These are phyloP conservation scores for Omphalea diandra DNA, from an alignment of 441 rosid species.

Conservation along the genomic window DNA sequence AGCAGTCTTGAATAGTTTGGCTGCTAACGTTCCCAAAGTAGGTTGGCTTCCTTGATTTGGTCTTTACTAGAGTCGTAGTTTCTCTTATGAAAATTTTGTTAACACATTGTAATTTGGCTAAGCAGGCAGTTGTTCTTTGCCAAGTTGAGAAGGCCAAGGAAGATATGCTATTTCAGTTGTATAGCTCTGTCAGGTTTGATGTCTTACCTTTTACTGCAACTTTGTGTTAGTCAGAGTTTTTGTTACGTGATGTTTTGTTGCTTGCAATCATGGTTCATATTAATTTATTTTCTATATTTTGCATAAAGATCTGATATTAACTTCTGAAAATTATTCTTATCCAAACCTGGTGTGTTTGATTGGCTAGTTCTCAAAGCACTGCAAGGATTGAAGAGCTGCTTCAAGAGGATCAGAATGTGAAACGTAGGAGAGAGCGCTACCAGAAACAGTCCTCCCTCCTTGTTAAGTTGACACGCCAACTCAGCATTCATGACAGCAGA, in stretches of 20 bases:
- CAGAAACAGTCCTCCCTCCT: conserved; percentile 85
- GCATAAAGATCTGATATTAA: neutral
- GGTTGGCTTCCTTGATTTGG: conserved; percentile 19
- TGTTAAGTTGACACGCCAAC: conserved; percentile 77
- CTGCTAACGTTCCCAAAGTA: conserved; percentile 98
- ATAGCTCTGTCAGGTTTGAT: conserved; percentile 79
- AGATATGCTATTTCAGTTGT: conserved; percentile 95
- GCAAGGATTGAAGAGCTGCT: conserved; percentile 82
- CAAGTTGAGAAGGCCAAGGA: conserved; percentile 99
- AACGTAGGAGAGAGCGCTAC: conserved; percentile 70
- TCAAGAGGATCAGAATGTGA: conserved; percentile 83
- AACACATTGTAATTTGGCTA: conserved; percentile 20
- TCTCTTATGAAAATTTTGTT: conserved; percentile 11
- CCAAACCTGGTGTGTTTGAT: neutral
- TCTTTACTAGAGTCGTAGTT: neutral
- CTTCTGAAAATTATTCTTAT: neutral
- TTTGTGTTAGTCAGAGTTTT: neutral
- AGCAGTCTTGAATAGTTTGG: conserved; percentile 99
- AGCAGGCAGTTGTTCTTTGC: conserved; percentile 98
- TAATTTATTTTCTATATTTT: neutral
- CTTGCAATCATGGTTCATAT: neutral
- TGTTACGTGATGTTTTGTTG: neutral
- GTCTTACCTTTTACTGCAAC: neutral
- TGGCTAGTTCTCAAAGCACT: conserved; percentile 67
- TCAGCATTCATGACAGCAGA: conserved; percentile 83